phyloP scores from a whole-genome alignment of 345 rosid genomes.

The Microthlaspi erraticum region DNA sequence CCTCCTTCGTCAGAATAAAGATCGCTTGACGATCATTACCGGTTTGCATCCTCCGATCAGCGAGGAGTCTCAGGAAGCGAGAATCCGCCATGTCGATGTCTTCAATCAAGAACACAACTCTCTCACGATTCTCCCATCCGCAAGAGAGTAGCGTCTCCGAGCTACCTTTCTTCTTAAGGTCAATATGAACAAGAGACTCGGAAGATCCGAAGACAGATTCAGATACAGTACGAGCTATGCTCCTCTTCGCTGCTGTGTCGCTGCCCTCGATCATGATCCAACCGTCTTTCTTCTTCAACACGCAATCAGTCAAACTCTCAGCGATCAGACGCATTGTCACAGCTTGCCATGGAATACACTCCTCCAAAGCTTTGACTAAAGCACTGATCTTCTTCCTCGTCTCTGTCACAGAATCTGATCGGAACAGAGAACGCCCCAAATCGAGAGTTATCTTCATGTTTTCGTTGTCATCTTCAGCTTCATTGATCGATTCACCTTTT shows the following conservation, averaged over 20 bases:
- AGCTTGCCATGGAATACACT: conserved; percentile 70
- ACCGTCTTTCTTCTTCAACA: conserved; percentile 48
- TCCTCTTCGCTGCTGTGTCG: conserved; percentile 67
- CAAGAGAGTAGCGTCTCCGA: conserved; percentile 41
- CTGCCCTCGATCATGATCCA: conserved; percentile 76
- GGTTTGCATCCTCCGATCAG: conserved; percentile 40
- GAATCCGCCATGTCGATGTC: conserved; percentile 65
- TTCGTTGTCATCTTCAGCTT: conserved; percentile 54
- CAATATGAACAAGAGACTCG: conserved; percentile 58
- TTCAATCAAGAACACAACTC: conserved; percentile 67
- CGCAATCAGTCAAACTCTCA: conserved; percentile 51
- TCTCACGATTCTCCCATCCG: conserved; percentile 49
- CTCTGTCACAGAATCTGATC: conserved; percentile 40
- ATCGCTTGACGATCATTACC: conserved; percentile 45
- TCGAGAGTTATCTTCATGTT: conserved; percentile 63
- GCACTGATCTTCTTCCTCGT: conserved; percentile 27
- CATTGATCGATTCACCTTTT: conserved; percentile 53
- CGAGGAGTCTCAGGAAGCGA: conserved; percentile 57
- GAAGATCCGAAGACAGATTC: conserved; percentile 62
- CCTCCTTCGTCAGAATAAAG: conserved; percentile 62
- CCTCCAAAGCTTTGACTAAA: conserved; percentile 57
- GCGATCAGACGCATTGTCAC: conserved; percentile 58
- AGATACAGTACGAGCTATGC: conserved; percentile 66
- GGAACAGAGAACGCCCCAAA: conserved; percentile 57
- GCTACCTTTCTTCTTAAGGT: conserved; percentile 50